phyloP scores from a whole-genome alignment of 371 early-diverging fungal genomes.

The Mortierella sp. region DNA sequence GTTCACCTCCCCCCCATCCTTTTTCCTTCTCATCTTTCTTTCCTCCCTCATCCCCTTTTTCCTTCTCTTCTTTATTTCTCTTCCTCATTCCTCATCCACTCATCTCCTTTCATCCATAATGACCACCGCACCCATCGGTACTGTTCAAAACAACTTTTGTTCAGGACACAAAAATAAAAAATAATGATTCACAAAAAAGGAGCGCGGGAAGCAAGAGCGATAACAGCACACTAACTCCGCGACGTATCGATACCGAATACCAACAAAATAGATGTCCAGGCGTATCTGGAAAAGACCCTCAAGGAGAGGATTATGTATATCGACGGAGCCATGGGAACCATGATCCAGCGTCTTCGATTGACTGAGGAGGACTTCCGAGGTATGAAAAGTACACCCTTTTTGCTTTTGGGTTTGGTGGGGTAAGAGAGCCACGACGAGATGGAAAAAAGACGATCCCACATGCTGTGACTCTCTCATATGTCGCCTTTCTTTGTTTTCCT shows the following conservation, averaged over 20 bases:
- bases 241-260: background rate
- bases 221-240: slow-evolving; percentile 4
- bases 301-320: slow-evolving; percentile 91
- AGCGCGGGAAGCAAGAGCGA: background rate
- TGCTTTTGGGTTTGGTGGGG: background rate
- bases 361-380: slow-evolving; percentile 89
- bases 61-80: background rate
- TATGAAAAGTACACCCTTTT: slow-evolving; percentile 10
- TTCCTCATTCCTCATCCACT: background rate
- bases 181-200: background rate
- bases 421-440: background rate
- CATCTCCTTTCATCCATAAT: slow-evolving; percentile 1
- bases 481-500: background rate
- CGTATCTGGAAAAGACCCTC: slow-evolving; percentile 82
- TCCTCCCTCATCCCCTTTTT: background rate
- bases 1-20: background rate
- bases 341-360: slow-evolving; percentile 89
- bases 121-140: background rate
- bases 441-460: background rate
- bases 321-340: slow-evolving; percentile 96
- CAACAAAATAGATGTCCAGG: slow-evolving; percentile 60
- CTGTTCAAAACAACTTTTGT: background rate
- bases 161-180: background rate
- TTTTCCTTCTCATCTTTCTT: too few species aligned
- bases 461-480: slow-evolving; percentile 9